phyloP scores from a whole-genome alignment of 176 grass and related monocot species.

The Poa annua region DNA sequence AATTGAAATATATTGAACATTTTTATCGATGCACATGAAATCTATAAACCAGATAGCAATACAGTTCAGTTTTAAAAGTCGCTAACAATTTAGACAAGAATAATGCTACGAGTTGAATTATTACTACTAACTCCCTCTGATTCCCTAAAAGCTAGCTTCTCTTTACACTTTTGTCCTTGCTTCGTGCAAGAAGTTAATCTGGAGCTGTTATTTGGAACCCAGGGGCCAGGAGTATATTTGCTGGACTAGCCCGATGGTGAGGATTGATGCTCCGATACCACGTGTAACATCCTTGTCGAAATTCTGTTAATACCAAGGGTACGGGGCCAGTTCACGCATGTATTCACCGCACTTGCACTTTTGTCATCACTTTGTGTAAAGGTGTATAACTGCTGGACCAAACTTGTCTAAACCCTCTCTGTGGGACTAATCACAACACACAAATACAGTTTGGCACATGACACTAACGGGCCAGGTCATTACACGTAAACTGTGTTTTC shows the following conservation, averaged over 20 bases:
- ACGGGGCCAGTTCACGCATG: background rate
- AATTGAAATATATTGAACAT: background rate
- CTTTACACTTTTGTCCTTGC: background rate
- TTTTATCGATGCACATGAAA: background rate
- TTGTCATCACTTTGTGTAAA: background rate
- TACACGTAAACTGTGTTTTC: background rate
- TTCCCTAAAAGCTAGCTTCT: background rate
- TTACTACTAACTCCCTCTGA: background rate
- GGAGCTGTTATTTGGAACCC: background rate
- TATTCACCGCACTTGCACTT: background rate
- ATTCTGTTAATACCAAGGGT: background rate
- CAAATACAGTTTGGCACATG: background rate
- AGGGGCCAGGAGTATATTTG: background rate
- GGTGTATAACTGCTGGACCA: background rate
- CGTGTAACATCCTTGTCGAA: background rate
- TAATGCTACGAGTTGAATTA: background rate
- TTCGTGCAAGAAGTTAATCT: background rate
- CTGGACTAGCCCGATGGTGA: background rate
- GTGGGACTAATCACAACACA: background rate
- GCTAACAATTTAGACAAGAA: background rate
- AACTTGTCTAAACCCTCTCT: background rate
- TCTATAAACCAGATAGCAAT: background rate
- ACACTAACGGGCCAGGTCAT: background rate
- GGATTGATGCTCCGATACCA: background rate
- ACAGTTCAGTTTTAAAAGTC: background rate